phyloP scores from a whole-genome alignment of 2,329 filamentous ascomycete genomes.

The Pyrenophora tritici-repentis region DNA sequence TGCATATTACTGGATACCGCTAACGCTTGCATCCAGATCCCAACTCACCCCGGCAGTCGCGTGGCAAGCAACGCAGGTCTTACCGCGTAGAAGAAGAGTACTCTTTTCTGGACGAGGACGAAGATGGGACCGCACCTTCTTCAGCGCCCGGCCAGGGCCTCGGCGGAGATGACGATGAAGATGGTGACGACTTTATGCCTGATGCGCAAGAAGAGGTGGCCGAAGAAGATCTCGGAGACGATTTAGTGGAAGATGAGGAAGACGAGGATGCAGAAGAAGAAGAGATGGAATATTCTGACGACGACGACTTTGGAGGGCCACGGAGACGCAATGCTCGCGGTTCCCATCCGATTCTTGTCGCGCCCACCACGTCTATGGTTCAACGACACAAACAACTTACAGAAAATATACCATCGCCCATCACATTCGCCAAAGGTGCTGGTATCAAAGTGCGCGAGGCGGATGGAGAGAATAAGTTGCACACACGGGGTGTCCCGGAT shows the following conservation, averaged over 20 bases:
- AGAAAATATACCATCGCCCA: constrained; percentile 12
- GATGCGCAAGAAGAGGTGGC: constrained; percentile 31
- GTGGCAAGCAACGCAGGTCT: constrained; percentile 23
- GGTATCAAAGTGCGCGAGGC: constrained; percentile 18
- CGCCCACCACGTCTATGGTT: constrained; percentile 3
- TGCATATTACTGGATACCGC: constrained; percentile 2
- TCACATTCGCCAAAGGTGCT: constrained; percentile 20
- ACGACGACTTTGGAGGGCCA: constrained; percentile 16
- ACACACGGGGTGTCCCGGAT: constrained; percentile 37
- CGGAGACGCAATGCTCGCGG: constrained; percentile 9
- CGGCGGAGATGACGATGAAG: constrained; percentile 23
- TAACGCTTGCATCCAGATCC: constrained; percentile 11
- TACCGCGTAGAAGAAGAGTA: constrained; percentile 31
- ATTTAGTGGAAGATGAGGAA: constrained; percentile 43
- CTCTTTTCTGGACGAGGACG: constrained; percentile 30
- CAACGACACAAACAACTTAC: constrained; percentile 7
- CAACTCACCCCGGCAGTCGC: constrained; percentile 28
- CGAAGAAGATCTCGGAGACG: constrained; percentile 32
- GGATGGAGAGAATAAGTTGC: constrained; percentile 21
- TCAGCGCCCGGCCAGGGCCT: constrained; percentile 11
- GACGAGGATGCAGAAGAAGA: constrained; percentile 31
- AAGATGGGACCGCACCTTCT: constrained; percentile 16
- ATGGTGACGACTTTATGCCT: constrained; percentile 35
- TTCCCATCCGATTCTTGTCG: constrained; percentile 11
- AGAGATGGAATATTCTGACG: constrained; percentile 24